Percentiles rank a stretch among this genome's conserved stretches.
These are phyloP conservation scores for Chimonanthus salicifolius DNA, from an alignment of 164 flowering plant genomes.

Conservation along the genomic window DNA sequence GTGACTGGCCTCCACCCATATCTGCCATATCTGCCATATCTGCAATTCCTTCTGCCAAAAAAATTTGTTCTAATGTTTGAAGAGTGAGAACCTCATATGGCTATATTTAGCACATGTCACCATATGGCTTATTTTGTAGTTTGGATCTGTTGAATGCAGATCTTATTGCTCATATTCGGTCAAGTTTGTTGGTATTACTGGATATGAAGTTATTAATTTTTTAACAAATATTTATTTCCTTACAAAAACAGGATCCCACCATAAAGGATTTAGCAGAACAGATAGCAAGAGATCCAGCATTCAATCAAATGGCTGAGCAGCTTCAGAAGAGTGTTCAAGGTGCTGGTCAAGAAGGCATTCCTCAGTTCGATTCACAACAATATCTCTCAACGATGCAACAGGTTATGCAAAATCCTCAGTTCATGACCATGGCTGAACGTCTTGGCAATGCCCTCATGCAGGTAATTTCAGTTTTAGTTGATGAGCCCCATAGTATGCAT, in stretches of 20 bases:
- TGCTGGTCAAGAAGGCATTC: slow-evolving; percentile 48
- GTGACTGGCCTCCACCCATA: too few relatives aligned
- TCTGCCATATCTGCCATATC: too few relatives aligned
- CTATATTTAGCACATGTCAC: too few relatives aligned
- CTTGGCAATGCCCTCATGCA: slow-evolving; percentile 92
- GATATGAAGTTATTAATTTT: too few relatives aligned
- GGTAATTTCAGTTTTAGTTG: slow-evolving; percentile 31
- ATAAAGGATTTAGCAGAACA: slow-evolving; percentile 85
- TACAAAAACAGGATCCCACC: slow-evolving; percentile 64
- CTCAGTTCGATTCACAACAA: slow-evolving; percentile 74
- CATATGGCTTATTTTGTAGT: too few relatives aligned
- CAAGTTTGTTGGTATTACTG: too few relatives aligned
- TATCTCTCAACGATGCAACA: slow-evolving; percentile 84
- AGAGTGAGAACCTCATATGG: too few relatives aligned
- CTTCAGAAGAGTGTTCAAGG: slow-evolving; percentile 73
- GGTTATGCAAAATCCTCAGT: slow-evolving; percentile 95
- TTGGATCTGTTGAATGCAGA: too few relatives aligned
- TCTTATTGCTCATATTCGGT: too few relatives aligned
- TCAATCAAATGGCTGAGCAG: slow-evolving; percentile 93
- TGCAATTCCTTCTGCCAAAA: too few relatives aligned
- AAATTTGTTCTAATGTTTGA: too few relatives aligned
- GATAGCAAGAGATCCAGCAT: slow-evolving; percentile 90
- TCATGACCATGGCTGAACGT: slow-evolving; percentile 95
- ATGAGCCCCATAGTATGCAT: not conserved
- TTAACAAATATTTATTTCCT: not conserved